Percentiles rank a stretch among this genome's conserved stretches.
phyloP scores from a whole-genome alignment of 2,329 filamentous ascomycete species.

The Fusarium sp. region DNA sequence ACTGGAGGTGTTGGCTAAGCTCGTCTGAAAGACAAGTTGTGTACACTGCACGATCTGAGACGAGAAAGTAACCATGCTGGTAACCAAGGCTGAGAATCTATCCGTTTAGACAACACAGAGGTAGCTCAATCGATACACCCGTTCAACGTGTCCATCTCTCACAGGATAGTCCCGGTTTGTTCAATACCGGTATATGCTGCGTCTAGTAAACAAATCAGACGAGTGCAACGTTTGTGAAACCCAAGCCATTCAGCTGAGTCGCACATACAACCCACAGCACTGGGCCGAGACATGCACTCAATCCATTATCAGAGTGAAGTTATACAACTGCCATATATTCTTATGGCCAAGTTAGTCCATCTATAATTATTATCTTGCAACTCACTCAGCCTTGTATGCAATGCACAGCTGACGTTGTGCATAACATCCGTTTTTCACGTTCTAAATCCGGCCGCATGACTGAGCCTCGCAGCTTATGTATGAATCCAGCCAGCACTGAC shows the following conservation, averaged over 20 bases:
- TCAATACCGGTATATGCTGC: neutral
- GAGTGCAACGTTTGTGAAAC: constrained; percentile 16
- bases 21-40: neutral
- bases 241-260: neutral
- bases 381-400: constrained; percentile 23
- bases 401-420: constrained; percentile 25
- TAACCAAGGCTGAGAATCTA: constrained; percentile 14
- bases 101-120: neutral
- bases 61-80: constrained; percentile 1
- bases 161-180: constrained; percentile 7
- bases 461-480: constrained; percentile 33
- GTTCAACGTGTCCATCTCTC: constrained; percentile 25
- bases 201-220: constrained; percentile 20
- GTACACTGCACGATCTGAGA: neutral
- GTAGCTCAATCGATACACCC: constrained; percentile 22
- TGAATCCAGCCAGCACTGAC: constrained; percentile 17
- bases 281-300: constrained; percentile 5
- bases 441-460: constrained; percentile 7
- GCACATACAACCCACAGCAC: neutral
- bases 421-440: neutral
- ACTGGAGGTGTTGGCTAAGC: constrained; percentile 14
- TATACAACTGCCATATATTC: neutral
- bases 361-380: constrained; percentile 1
- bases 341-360: neutral
- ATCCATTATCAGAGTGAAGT: neutral